Evolutionary conservation across 2,329 filamentous ascomycete species (phyloP), one percentile per base, ranked within the genome.

Genomic region (Scopulariopsis brevicaulis): DNA sequence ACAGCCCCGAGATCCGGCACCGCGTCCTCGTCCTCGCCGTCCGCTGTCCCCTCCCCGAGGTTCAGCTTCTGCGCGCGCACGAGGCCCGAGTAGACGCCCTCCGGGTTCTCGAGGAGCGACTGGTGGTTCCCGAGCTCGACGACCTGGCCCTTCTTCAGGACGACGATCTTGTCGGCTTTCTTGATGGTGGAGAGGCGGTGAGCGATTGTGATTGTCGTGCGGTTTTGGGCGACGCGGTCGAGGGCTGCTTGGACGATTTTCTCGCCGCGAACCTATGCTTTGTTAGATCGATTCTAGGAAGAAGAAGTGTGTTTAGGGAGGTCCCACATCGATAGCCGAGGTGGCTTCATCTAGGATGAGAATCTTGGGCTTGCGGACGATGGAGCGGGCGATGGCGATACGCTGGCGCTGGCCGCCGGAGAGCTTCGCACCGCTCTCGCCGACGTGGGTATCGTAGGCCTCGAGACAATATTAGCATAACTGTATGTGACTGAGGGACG

Each of bases 401-500:
- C 90, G 82, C 68, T 95, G 90, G n/a, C 89, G 82, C 68, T 96
- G 90, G 1, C 90, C 90, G n/a, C 89, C 87, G 12, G 86, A 90
- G 1, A 95, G 74, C 66, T 89, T 90, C 54, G 87, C 85, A 4
- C 90, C 90, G 32, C 81, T 81, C 65, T 93, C 89, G 1, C 90
- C 90, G 1, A 94, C 89, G 10, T 80, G 71, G 0, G 89, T 90
- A 4, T 86, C 78, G 65, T 92, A 92, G 1, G 83, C 82, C 73
- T 88, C 53, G 10, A 14, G 28, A 25, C 8, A 48, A 11, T 20
- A 32, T 34, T 20, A 46, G 43, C 32, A 24, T 14, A 43, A 14
- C 20, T 11, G 1, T 18, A 25, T n/a, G 5, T 11, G 46, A 24
- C 18, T 32, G n/a, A 55, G 46, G 20, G 37, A 46, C 4, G 37